These are phyloP conservation scores for Penicillium malachiteum DNA, from an alignment of 495 filamentous ascomycete species.

Conservation along the genomic window DNA sequence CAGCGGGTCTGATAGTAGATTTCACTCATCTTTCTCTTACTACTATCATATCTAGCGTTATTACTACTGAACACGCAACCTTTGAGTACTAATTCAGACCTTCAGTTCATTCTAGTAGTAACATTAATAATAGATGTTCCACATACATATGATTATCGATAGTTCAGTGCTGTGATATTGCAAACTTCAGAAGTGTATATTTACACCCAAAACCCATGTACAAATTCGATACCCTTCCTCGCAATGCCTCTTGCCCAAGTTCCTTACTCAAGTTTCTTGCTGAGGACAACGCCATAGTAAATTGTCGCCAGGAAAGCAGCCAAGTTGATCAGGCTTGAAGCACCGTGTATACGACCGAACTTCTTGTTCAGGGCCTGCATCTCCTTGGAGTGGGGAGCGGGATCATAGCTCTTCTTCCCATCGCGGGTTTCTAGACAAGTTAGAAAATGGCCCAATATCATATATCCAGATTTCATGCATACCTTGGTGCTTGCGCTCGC, in stretches of 20 bases:
- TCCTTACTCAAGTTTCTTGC: conserved; percentile 50
- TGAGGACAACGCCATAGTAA: conserved; percentile 71
- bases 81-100: no score
- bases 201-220: background rate
- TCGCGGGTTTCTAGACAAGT: conserved; percentile 62
- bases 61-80: no score
- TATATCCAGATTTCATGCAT: conserved; percentile 27
- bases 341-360: conserved; percentile 77
- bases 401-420: conserved; percentile 79
- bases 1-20: no score
- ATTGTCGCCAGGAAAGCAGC: conserved; percentile 62
- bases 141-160: no score
- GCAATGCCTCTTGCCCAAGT: background rate
- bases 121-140: no score
- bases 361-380: conserved; percentile 78
- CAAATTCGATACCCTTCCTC: background rate
- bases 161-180: background rate
- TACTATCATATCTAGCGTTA: no score
- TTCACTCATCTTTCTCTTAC: no score
- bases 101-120: no score
- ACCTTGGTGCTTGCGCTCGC: conserved; percentile 74
- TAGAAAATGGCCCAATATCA: background rate
- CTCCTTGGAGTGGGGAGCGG: conserved; percentile 70
- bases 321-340: conserved; percentile 73
- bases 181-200: background rate